These are phyloP conservation scores for Gossypium stocksii DNA, from an alignment of 345 rosid genomes.

Conservation along the genomic window DNA sequence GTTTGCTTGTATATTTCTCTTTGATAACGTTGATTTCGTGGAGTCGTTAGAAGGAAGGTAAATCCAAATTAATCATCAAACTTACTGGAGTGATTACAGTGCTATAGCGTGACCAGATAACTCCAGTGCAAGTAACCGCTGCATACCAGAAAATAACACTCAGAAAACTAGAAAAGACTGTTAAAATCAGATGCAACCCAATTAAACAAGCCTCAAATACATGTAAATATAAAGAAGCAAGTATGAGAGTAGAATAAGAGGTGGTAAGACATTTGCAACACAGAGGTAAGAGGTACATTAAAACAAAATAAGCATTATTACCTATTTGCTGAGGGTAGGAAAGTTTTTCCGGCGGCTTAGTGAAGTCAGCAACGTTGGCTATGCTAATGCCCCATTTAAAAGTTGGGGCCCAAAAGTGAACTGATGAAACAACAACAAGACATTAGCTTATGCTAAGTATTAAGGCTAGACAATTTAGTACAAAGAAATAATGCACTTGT, in stretches of 20 bases:
- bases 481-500: neutral
- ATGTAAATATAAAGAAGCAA: neutral
- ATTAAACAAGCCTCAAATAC: neutral
- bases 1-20: neutral
- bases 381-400: conserved; percentile 94
- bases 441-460: neutral
- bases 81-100: conserved; percentile 85
- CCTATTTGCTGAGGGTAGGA: conserved; percentile 90
- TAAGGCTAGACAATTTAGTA: neutral
- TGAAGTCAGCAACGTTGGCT: conserved; percentile 78
- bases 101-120: conserved; percentile 13
- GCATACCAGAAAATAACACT: conserved; percentile 5
- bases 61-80: conserved; percentile 3
- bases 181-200: neutral
- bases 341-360: conserved; percentile 77
- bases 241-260: neutral
- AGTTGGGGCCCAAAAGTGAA: conserved; percentile 96
- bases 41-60: neutral
- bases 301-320: conserved; percentile 13
- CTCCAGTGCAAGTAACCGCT: conserved; percentile 16
- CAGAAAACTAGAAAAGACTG: conserved; percentile 15
- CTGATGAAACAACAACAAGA: conserved; percentile 31
- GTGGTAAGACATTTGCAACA: conserved; percentile 27
- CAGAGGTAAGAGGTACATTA: neutral
- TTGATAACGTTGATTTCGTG: neutral